Evolutionary conservation across 2,329 filamentous ascomycete genomes (phyloP).

Genomic region (Cladosporium colombiae): DNA sequence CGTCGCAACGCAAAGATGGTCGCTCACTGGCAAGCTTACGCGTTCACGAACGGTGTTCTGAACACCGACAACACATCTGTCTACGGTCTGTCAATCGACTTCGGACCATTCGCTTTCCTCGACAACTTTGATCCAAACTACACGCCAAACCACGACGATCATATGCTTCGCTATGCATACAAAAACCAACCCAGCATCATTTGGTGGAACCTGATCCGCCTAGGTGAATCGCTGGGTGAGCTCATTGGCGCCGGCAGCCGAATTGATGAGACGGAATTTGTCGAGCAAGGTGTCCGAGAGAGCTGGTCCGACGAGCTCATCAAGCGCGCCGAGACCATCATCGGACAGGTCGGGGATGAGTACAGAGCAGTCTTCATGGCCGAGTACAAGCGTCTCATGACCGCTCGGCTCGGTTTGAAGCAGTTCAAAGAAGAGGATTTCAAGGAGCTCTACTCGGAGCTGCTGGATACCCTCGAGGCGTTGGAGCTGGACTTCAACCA

Average conservation of each 20-base stretch:
- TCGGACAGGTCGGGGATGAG: conserved; percentile 78
- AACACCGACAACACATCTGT: conserved; percentile 98
- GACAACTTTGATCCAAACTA: conserved; percentile 94
- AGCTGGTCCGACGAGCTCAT: conserved; percentile 70
- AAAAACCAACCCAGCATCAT: conserved; percentile 93
- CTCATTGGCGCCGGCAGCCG: conserved; percentile 74
- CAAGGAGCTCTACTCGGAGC: conserved; percentile 74
- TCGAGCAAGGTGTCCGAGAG: conserved; percentile 70
- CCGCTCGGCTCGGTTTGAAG: conserved; percentile 73
- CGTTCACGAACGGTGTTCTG: conserved; percentile 98
- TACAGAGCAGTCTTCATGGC: conserved; percentile 82
- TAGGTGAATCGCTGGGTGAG: conserved; percentile 87
- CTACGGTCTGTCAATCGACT: conserved; percentile 86
- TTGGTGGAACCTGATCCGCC: conserved; percentile 96
- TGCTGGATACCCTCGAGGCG: conserved; percentile 78
- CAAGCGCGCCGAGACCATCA: conserved; percentile 78
- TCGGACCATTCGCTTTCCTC: conserved; percentile 95
- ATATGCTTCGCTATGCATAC: conserved; percentile 84
- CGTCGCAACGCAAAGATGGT: conserved; percentile 85
- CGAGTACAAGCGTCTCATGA: conserved; percentile 90
- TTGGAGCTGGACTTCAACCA: conserved; percentile 91
- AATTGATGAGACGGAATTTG: conserved; percentile 72
- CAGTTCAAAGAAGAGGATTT: conserved; percentile 73
- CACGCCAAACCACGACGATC: conserved; percentile 95
- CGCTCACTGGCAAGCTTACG: conserved; percentile 94